A percentile compares a stretch with the other conserved stretches of the same genome.
phyloP scores from a whole-genome alignment of 2,329 filamentous ascomycete genomes.

The Elsinoe fawcettii region DNA sequence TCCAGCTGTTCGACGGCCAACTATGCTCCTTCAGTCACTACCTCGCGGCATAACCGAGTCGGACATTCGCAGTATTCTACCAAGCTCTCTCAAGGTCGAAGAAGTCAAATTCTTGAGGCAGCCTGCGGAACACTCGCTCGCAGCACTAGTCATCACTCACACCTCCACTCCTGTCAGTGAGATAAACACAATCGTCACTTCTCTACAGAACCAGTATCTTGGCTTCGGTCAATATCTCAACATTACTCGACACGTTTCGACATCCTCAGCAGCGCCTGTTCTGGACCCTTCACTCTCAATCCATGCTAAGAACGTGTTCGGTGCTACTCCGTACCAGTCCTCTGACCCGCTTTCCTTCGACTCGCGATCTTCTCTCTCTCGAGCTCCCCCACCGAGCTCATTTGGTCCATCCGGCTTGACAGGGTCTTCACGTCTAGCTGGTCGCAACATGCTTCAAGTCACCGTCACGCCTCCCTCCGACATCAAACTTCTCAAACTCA shows the following conservation, averaged over 20 bases:
- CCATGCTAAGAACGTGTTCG: constrained; percentile 50
- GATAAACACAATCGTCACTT: constrained; percentile 71
- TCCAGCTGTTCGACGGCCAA: constrained; percentile 39
- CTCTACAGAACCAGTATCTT: constrained; percentile 74
- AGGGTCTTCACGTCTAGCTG: constrained; percentile 19
- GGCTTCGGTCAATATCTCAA: constrained; percentile 77
- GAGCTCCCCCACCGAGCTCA: constrained; percentile 38
- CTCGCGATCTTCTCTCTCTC: constrained; percentile 29
- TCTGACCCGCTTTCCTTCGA: constrained; percentile 42
- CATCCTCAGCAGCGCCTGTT: constrained; percentile 36
- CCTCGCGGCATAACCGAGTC: constrained; percentile 46
- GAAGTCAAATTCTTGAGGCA: constrained; percentile 58
- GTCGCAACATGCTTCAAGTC: constrained; percentile 23
- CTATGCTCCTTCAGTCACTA: constrained; percentile 46
- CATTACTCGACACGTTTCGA: constrained; percentile 75
- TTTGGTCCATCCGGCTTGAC: constrained; percentile 20
- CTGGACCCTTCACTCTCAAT: constrained; percentile 31
- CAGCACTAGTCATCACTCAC: constrained; percentile 73
- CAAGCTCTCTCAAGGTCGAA: constrained; percentile 56
- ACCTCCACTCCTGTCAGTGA: constrained; percentile 75
- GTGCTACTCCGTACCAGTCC: constrained; percentile 51
- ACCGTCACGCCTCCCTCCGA: constrained; percentile 63
- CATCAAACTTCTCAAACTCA: constrained; percentile 68
- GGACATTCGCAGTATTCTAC: constrained; percentile 43
- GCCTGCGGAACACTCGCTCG: constrained; percentile 40